A percentile compares a stretch with the other conserved stretches of the same genome.
phyloP scores from a whole-genome alignment of 352 stramenopile genomes.

The Blastocystis sp. region DNA sequence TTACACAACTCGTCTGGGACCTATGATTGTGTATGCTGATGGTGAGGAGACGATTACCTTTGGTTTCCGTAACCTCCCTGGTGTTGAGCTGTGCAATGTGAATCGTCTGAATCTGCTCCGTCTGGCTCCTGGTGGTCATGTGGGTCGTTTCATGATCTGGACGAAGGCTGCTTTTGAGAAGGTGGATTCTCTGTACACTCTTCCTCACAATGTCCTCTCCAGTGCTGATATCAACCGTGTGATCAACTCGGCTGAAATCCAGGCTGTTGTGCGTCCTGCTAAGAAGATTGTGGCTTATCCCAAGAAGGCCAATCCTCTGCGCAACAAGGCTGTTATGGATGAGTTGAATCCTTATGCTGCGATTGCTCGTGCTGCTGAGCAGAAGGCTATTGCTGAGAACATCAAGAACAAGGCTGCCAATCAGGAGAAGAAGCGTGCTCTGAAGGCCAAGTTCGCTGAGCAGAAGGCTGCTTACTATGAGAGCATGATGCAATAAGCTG shows the following conservation, averaged over 20 bases:
- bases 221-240: constrained; percentile 95
- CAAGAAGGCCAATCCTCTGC: constrained; percentile 94
- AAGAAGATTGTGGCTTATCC: constrained; percentile 80
- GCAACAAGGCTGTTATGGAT: constrained; percentile 85
- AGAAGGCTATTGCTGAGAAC: constrained; percentile 76
- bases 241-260: constrained; percentile 97
- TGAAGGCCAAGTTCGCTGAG: constrained; percentile 75
- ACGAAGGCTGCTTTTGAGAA: constrained; percentile 91
- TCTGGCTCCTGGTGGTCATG: constrained; percentile 91
- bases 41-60: constrained; percentile 83
- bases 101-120: constrained; percentile 92
- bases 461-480: constrained; percentile 74
- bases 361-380: constrained; percentile 79
- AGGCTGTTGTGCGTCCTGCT: constrained; percentile 86
- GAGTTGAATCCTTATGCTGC: constrained; percentile 92
- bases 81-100: constrained; percentile 92
- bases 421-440: constrained; percentile 74
- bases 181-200: constrained; percentile 87
- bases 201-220: constrained; percentile 86
- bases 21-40: constrained; percentile 88
- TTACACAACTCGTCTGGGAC: constrained; percentile 86
- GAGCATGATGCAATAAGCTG: constrained; percentile 66
- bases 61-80: constrained; percentile 93
- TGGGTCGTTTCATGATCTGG: constrained; percentile 97
- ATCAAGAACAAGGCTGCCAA: constrained; percentile 79